These are phyloP conservation scores for Tylopilus balloui DNA, from an alignment of 768 basidiomycete species.

Conservation along the genomic window DNA sequence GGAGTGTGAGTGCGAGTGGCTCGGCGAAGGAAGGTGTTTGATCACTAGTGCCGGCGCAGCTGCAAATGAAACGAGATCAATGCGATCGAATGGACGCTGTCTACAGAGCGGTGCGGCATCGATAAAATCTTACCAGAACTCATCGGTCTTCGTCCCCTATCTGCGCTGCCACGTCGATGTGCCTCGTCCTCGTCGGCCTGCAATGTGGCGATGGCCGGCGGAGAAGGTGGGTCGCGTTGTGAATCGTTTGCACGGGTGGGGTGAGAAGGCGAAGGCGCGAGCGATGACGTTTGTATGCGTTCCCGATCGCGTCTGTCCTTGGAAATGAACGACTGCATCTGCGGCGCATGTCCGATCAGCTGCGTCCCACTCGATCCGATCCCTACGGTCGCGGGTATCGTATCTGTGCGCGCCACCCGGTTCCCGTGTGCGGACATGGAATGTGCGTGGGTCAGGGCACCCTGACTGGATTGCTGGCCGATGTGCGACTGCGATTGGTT, in stretches of 20 bases:
- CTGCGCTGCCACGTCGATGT: conserved; percentile 18
- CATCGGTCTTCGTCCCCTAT: conserved; percentile 28
- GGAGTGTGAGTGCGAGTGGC: conserved; percentile 22
- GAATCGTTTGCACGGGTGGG: conserved; percentile 11
- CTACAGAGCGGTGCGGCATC: neutral
- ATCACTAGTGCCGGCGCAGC: conserved; percentile 13
- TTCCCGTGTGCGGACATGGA: conserved; percentile 19
- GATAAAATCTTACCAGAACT: conserved; percentile 23
- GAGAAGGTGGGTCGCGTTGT: conserved; percentile 31
- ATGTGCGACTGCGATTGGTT: conserved; percentile 23
- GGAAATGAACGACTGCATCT: conserved; percentile 22
- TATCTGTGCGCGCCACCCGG: conserved; percentile 28
- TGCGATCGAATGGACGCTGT: conserved; percentile 3
- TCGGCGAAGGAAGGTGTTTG: conserved; percentile 26
- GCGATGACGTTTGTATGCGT: conserved; percentile 23
- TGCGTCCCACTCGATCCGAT: conserved; percentile 26
- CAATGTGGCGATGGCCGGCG: conserved; percentile 31
- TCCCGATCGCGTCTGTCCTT: conserved; percentile 28
- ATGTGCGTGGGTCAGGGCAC: conserved; percentile 17
- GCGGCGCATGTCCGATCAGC: conserved; percentile 21
- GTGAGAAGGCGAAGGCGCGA: conserved; percentile 17
- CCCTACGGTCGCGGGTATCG: conserved; percentile 28
- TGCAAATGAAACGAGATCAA: conserved; percentile 4
- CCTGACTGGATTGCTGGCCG: conserved; percentile 7
- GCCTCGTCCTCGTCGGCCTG: conserved; percentile 25